These are phyloP conservation scores for Scheffersomyces lignosus DNA, from an alignment of 805 yeast genomes.

Conservation along the genomic window DNA sequence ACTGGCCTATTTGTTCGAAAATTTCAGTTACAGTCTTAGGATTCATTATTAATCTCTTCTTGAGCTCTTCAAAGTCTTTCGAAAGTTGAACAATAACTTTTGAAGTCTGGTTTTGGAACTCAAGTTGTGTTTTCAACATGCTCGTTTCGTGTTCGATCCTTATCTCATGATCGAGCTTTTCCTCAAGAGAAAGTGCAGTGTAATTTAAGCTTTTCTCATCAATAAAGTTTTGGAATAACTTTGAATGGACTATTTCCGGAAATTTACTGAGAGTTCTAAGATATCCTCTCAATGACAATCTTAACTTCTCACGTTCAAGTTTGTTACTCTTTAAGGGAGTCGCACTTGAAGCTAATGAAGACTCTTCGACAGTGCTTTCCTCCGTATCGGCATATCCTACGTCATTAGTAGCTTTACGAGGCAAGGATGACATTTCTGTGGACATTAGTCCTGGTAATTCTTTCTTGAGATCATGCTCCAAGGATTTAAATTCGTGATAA, in stretches of 20 bases:
- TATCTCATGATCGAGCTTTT: slow-evolving; percentile 54
- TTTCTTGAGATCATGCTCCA: slow-evolving; percentile 53
- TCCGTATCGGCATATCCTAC: slow-evolving; percentile 20
- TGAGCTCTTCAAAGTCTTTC: slow-evolving; percentile 58
- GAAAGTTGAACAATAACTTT: slow-evolving; percentile 55
- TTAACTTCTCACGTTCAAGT: slow-evolving; percentile 70
- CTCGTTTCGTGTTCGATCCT: slow-evolving; percentile 61
- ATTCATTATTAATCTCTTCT: slow-evolving; percentile 48
- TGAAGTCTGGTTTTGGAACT: slow-evolving; percentile 71
- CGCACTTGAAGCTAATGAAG: slow-evolving; percentile 11
- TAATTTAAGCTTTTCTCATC: slow-evolving; percentile 33
- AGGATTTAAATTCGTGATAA: slow-evolving; percentile 64
- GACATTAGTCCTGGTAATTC: slow-evolving; percentile 63
- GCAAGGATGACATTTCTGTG: slow-evolving; percentile 57
- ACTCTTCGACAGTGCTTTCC: slow-evolving; percentile 12
- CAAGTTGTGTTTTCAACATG: slow-evolving; percentile 59
- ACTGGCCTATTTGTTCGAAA: slow-evolving; percentile 64
- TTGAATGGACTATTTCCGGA: slow-evolving; percentile 55
- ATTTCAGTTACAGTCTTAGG: slow-evolving; percentile 58
- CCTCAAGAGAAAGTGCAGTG: slow-evolving; percentile 37
- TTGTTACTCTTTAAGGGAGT: slow-evolving; percentile 3
- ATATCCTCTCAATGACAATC: slow-evolving; percentile 78
- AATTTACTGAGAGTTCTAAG: slow-evolving; percentile 52
- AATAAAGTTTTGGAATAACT: slow-evolving; percentile 55
- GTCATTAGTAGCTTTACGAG: slow-evolving; percentile 49